phyloP scores from a whole-genome alignment of 2,329 filamentous ascomycete species.

The Fusarium sp. region DNA sequence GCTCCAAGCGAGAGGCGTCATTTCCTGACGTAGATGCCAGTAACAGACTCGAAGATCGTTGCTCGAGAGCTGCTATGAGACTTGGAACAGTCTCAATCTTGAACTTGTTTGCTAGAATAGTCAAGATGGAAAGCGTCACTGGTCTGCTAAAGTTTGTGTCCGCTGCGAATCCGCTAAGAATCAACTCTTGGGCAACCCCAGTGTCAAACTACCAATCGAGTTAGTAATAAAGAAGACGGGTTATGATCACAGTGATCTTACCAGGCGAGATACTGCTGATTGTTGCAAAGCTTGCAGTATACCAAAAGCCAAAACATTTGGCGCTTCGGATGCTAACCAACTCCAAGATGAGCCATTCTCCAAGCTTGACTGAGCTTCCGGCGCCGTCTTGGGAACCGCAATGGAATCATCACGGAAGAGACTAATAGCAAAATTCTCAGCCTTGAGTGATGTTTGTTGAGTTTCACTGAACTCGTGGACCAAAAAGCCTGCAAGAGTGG shows the following conservation, averaged over 20 bases:
- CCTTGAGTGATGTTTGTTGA: constrained; percentile 47
- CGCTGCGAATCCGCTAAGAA: constrained; percentile 42
- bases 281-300: constrained; percentile 51
- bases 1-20: constrained; percentile 31
- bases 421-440: constrained; percentile 47
- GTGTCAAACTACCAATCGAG: constrained; percentile 47
- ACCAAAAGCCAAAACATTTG: constrained; percentile 51
- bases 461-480: constrained; percentile 50
- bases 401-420: constrained; percentile 50
- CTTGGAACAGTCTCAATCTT: constrained; percentile 47
- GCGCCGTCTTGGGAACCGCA: constrained; percentile 11
- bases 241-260: constrained; percentile 34
- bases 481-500: constrained; percentile 49
- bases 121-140: constrained; percentile 50
- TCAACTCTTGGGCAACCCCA: constrained; percentile 49
- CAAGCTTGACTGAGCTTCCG: constrained; percentile 13
- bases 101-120: constrained; percentile 57
- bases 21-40: constrained; percentile 12
- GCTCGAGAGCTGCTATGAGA: constrained; percentile 43
- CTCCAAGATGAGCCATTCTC: constrained; percentile 42
- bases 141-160: constrained; percentile 32
- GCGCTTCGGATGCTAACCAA: constrained; percentile 45
- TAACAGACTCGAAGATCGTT: constrained; percentile 36
- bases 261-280: constrained; percentile 47
- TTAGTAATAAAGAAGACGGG: constrained; percentile 11